Percentiles rank a stretch among this genome's conserved stretches.
phyloP scores from a whole-genome alignment of 805 yeast genomes.

The Candida ortonii region DNA sequence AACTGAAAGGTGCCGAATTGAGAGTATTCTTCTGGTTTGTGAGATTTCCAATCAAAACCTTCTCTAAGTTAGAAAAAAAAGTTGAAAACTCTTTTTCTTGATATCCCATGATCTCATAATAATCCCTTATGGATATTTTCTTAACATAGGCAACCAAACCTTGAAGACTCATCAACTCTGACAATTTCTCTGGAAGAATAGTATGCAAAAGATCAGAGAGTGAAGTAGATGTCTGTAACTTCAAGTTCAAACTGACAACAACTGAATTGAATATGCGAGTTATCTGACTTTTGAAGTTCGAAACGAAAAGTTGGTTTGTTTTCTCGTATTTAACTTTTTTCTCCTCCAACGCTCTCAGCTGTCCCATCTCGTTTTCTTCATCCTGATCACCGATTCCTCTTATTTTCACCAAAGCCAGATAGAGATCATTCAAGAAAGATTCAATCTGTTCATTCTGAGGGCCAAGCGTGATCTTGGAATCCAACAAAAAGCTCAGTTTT shows the following conservation, averaged over 20 bases:
- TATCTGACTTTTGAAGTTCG: slow-evolving; percentile 37
- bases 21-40: slow-evolving; percentile 8
- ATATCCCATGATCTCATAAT: slow-evolving; percentile 38
- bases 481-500: slow-evolving; percentile 46
- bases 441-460: slow-evolving; percentile 48
- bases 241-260: slow-evolving; percentile 30
- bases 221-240: slow-evolving; percentile 19
- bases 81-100: slow-evolving; percentile 35
- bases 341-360: slow-evolving; percentile 71
- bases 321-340: slow-evolving; percentile 58
- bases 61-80: slow-evolving; percentile 29
- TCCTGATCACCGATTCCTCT: slow-evolving; percentile 42
- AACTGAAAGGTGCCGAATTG: slow-evolving; percentile 15
- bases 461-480: slow-evolving; percentile 48
- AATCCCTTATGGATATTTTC: slow-evolving; percentile 49
- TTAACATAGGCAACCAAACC: slow-evolving; percentile 58
- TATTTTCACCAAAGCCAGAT: slow-evolving; percentile 63
- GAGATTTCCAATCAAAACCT: slow-evolving; percentile 17
- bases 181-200: slow-evolving; percentile 29
- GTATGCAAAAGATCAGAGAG: slow-evolving; percentile 12
- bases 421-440: slow-evolving; percentile 50
- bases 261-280: slow-evolving; percentile 26
- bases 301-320: slow-evolving; percentile 49
- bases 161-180: slow-evolving; percentile 42
- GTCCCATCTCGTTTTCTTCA: slow-evolving; percentile 46